Percentiles rank a stretch among this genome's conserved stretches.
Evolutionary conservation across 1,284 basidiomycete genomes (phyloP).

Genomic region (Cryptococcus sp.): DNA sequence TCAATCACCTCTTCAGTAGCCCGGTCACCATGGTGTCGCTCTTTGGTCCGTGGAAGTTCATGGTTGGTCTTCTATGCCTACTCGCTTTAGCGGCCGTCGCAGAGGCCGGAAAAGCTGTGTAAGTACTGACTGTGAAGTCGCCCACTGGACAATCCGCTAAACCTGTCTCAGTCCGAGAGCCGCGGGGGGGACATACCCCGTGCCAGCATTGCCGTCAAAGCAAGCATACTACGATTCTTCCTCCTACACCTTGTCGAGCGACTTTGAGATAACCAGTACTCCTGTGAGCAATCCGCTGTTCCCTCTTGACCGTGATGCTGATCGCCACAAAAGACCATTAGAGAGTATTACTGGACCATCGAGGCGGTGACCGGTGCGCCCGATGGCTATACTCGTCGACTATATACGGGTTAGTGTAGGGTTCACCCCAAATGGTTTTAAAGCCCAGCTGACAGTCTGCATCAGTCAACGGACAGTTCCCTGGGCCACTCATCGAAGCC

Average conservation of each 20-base stretch:
- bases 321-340: slow-evolving; percentile 3
- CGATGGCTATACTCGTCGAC: slow-evolving; percentile 23
- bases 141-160: too few species aligned
- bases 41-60: too few species aligned
- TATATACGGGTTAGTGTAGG: slow-evolving; percentile 9
- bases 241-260: slow-evolving; percentile 4
- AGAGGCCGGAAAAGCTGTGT: too few species aligned
- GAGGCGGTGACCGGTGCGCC: slow-evolving; percentile 6
- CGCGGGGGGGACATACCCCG: too few species aligned
- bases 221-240: slow-evolving; percentile 1
- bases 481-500: slow-evolving; percentile 35
- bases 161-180: too few species aligned
- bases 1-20: too few species aligned
- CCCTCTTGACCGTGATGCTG: background rate
- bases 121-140: too few species aligned
- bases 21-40: too few species aligned
- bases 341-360: slow-evolving; percentile 14
- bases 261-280: slow-evolving; percentile 12
- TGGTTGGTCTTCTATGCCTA: too few species aligned
- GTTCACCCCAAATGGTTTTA: too few species aligned
- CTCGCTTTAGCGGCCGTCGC: too few species aligned
- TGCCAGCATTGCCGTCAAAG: too few species aligned
- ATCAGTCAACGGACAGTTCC: slow-evolving; percentile 21
- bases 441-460: slow-evolving; percentile 13
- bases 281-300: slow-evolving; percentile 7